Percentiles rank a stretch among this genome's conserved stretches.
Evolutionary conservation across 306 rosid species (phyloP).

Genomic region (Pachyrhizus erosus): DNA sequence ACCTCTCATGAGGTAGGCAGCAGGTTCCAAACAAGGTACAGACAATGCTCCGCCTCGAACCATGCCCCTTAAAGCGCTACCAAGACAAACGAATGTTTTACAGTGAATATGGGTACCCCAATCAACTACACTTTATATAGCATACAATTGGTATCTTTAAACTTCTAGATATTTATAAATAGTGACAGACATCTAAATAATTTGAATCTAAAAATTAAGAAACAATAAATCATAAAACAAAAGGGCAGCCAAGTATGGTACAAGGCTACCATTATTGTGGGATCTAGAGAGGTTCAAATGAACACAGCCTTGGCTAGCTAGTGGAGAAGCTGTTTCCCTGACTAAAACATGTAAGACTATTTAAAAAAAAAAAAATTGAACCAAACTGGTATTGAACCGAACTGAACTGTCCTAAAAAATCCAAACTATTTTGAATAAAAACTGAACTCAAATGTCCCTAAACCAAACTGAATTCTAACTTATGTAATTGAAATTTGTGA

Average conservation of each 20-base stretch:
- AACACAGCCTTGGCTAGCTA: not conserved
- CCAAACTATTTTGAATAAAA: too few relatives aligned
- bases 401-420: too few relatives aligned
- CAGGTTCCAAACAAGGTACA: constrained; percentile 77
- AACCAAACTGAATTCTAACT: too few relatives aligned
- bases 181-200: constrained; percentile 10
- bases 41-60: constrained; percentile 79
- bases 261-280: constrained; percentile 18
- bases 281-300: constrained; percentile 18
- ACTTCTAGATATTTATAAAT: constrained; percentile 29
- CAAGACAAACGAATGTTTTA: constrained; percentile 77
- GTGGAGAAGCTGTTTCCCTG: not conserved
- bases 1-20: constrained; percentile 92
- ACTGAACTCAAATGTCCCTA: too few relatives aligned
- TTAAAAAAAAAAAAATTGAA: too few relatives aligned
- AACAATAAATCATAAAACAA: constrained; percentile 11
- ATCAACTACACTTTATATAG: constrained; percentile 49
- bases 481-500: too few relatives aligned
- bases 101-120: constrained; percentile 66
- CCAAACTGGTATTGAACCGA: too few relatives aligned
- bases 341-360: constrained; percentile 24
- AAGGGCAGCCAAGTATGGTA: not conserved
- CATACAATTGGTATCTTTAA: constrained; percentile 39
- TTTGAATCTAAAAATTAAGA: not conserved
- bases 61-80: constrained; percentile 76